Evolutionary conservation across 202 grass and related monocot species (phyloP), one percentile per base, ranked within the genome.

Genomic region (Panicum hallii): DNA sequence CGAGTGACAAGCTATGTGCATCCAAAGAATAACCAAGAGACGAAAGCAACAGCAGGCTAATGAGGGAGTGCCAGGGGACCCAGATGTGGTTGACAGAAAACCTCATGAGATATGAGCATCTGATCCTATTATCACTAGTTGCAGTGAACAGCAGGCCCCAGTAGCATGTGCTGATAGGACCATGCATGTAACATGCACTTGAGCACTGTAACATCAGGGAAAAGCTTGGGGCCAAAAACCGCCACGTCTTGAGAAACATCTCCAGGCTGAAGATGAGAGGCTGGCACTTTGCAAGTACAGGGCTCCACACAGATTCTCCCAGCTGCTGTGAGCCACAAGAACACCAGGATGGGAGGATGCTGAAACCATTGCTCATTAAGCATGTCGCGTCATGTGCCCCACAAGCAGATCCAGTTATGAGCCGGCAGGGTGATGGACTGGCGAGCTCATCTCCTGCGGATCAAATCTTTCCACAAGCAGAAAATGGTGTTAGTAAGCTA

Each of bases 121-220:
- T 43, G 66, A 90, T 86, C 72, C 65, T 70, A 72, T 66, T 57
- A 63, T 19, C 67, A n/a, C 11, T 5, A 88, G 20, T 83, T 83
- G 79, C 36, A 56, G 11, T 7, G 17, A n/a, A 34, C 43, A 49
- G 69, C 43, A 49, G 69, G 61, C 30, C 70, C 28, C 40, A 23
- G 28, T 11, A 78, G n/a, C 88, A 90, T 90, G 79, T 86, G 63
- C 60, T 60, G 60, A 80, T 56, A 90, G 88, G 88, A 73, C 88
- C 83, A 72, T 85, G 83, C 17, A 22, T 86, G 72, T 22, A 67
- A 17, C 78, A 12, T 86, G 66, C 73, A 79, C 48, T 78, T 43
- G 79, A 63, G 52, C 70, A 69, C 61, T 62, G 79, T 75, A 80
- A 83, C 84, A 41, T 80, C 79, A 87, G 13, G 67, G 43, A 79